Percentiles rank a stretch among this genome's conserved stretches.
These are phyloP conservation scores for Verticillium klebahnii DNA, from an alignment of 2,329 filamentous ascomycete species.

Conservation along the genomic window DNA sequence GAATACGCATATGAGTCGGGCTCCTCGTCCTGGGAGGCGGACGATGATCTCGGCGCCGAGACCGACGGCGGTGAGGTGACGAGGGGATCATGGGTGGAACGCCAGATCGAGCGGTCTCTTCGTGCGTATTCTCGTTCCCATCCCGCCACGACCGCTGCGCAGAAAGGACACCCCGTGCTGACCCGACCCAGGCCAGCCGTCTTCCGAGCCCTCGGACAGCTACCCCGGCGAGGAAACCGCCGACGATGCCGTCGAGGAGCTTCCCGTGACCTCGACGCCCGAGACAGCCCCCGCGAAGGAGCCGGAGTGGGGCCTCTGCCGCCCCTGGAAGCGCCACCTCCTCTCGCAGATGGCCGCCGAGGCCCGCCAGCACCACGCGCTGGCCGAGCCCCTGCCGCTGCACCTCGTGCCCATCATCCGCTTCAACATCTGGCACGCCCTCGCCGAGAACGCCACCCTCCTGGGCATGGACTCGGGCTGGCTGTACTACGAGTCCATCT, in stretches of 20 bases:
- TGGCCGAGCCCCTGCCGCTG: background rate
- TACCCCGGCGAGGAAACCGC: background rate
- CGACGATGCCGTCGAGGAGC: background rate
- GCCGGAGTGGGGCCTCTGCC: background rate
- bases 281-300: too few relatives aligned
- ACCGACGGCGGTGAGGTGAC: background rate
- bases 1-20: background rate
- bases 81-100: background rate
- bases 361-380: background rate
- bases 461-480: constrained; percentile 7
- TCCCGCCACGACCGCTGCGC: background rate
- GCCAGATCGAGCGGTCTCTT: background rate
- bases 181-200: background rate
- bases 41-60: background rate
- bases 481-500: constrained; percentile 12
- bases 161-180: background rate
- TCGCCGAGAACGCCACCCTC: constrained; percentile 8
- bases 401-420: constrained; percentile 5
- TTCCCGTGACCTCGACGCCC: background rate
- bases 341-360: background rate
- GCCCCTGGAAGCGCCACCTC: background rate
- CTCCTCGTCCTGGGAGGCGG: background rate
- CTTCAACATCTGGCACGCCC: constrained; percentile 11
- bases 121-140: background rate
- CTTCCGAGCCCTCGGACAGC: background rate